Evolutionary conservation across 805 yeast genomes (phyloP).

Genomic region (Saturnispora bothae): DNA sequence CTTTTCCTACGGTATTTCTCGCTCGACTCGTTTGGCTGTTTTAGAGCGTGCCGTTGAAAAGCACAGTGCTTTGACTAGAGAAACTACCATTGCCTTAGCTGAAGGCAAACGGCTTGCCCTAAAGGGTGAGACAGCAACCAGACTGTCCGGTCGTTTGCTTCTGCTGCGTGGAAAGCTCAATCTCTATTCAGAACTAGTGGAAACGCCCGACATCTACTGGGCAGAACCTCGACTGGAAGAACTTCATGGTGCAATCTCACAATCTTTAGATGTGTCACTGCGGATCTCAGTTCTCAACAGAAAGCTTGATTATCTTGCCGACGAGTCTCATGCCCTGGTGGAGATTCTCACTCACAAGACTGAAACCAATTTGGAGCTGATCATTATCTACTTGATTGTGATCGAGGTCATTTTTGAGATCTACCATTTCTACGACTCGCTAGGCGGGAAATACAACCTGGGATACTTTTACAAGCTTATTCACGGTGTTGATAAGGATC

Average conservation of each 20-base stretch:
- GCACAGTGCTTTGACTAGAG: constrained; percentile 52
- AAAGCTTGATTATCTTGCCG: constrained; percentile 83
- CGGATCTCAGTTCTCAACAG: constrained; percentile 72
- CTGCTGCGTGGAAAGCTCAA: constrained; percentile 74
- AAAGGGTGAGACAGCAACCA: constrained; percentile 51
- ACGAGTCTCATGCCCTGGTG: constrained; percentile 71
- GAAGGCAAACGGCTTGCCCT: constrained; percentile 45
- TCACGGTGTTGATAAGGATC: constrained; percentile 3
- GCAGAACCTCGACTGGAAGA: constrained; percentile 76
- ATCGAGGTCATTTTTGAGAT: constrained; percentile 79
- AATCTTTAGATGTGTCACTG: constrained; percentile 62
- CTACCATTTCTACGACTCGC: constrained; percentile 59
- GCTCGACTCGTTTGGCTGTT: constrained; percentile 79
- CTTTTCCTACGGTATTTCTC: constrained; percentile 75
- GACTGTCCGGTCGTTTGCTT: constrained; percentile 64
- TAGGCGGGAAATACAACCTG: constrained; percentile 15
- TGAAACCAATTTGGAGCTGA: constrained; percentile 75
- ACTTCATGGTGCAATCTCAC: constrained; percentile 62
- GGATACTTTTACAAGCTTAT: constrained; percentile 10
- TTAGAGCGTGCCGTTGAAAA: constrained; percentile 64
- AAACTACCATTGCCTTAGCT: constrained; percentile 56
- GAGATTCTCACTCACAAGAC: constrained; percentile 68
- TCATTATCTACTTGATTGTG: constrained; percentile 71
- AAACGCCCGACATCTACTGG: constrained; percentile 92
- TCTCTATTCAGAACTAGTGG: constrained; percentile 77